These are phyloP conservation scores for Pichia phayaonensis DNA, from an alignment of 805 yeast species.

Conservation along the genomic window DNA sequence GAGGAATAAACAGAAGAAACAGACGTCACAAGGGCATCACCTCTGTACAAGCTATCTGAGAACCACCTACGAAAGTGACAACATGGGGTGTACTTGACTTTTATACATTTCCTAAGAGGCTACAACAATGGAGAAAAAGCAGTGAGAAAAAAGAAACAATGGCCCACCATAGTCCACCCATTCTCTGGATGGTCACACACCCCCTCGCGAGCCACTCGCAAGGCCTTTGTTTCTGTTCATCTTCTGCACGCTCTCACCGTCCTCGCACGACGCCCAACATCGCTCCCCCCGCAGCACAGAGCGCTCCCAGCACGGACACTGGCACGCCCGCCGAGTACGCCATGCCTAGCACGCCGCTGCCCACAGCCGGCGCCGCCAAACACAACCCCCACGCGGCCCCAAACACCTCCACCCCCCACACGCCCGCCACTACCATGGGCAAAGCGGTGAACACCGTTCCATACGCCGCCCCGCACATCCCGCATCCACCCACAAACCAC, in stretches of 20 bases:
- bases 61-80: too few species aligned
- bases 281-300: neutral
- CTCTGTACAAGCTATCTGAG: too few species aligned
- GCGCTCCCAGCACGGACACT: neutral
- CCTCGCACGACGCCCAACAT: neutral
- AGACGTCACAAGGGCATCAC: too few species aligned
- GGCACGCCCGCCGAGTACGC: slow-evolving; percentile 47
- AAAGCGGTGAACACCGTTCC: slow-evolving; percentile 79
- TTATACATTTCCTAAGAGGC: neutral
- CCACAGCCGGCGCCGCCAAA: slow-evolving; percentile 84
- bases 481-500: neutral
- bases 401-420: slow-evolving; percentile 82
- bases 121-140: neutral
- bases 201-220: neutral
- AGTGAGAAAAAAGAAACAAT: too few species aligned
- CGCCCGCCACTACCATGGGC: slow-evolving; percentile 69
- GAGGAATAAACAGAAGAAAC: too few species aligned
- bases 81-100: neutral
- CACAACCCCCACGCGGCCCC: slow-evolving; percentile 90
- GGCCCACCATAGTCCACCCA: neutral
- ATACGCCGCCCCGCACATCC: slow-evolving; percentile 51
- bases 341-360: slow-evolving; percentile 61
- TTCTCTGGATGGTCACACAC: neutral
- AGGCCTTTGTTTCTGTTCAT: too few species aligned
- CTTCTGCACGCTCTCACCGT: too few species aligned